Conservation (phyloP, 176 grass and related monocot species). For the Eragrostis curvula region DNA sequence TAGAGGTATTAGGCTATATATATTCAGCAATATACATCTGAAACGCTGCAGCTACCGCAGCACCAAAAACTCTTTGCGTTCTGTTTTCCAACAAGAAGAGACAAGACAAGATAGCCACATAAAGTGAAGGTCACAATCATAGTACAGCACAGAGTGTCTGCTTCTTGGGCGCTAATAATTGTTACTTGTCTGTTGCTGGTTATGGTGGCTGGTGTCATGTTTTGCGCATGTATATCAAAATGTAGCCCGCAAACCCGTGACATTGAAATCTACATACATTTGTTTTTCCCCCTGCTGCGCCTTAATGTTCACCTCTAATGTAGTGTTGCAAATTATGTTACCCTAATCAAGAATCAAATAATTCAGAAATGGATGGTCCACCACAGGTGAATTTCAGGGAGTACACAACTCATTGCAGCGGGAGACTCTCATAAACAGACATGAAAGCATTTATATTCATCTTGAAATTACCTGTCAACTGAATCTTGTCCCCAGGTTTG, state of each 20-base stretch:
- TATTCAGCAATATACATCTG: too few relatives aligned
- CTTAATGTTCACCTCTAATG: not conserved
- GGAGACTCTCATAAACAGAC: not conserved
- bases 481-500: conserved; percentile 93
- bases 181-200: not conserved
- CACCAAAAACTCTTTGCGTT: too few relatives aligned
- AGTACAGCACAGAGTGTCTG: not conserved
- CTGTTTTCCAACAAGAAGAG: too few relatives aligned
- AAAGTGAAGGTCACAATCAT: not conserved
- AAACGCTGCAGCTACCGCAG: too few relatives aligned
- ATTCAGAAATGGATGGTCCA: conserved; percentile 24
- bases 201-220: not conserved
- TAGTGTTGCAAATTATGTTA: not conserved
- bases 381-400: not conserved
- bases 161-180: not conserved
- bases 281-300: not conserved
- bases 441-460: conserved; percentile 10
- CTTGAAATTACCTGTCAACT: conserved; percentile 67
- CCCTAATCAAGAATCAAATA: not conserved
- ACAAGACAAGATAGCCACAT: not conserved
- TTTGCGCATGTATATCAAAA: conserved; percentile 6
- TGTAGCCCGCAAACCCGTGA: not conserved
- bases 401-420: too few relatives aligned
- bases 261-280: not conserved
- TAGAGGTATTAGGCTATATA: too few relatives aligned